These are phyloP conservation scores for Trichoderma atrobrunneum DNA, from an alignment of 2,329 filamentous ascomycete genomes.

Conservation along the genomic window DNA sequence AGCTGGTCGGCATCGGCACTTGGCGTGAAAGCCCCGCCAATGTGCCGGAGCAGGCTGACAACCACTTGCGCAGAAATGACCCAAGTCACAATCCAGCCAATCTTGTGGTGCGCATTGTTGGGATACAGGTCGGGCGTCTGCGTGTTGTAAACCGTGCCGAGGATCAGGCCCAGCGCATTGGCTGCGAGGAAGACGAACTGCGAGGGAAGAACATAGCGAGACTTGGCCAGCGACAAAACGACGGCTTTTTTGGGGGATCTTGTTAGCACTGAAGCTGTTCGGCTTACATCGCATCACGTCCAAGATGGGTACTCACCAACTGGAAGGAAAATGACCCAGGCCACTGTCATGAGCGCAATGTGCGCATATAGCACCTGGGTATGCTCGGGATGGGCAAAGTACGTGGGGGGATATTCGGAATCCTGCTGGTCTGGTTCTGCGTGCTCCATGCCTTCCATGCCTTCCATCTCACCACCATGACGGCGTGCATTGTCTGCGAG, in stretches of 20 bases:
- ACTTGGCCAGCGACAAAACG: constrained; percentile 80
- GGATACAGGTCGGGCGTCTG: constrained; percentile 83
- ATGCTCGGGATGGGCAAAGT: constrained; percentile 57
- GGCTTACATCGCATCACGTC: not conserved
- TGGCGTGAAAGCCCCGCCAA: constrained; percentile 37
- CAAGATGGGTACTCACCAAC: constrained; percentile 53
- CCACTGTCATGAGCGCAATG: constrained; percentile 65
- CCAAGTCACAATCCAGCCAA: constrained; percentile 81
- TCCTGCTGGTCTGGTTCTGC: constrained; percentile 21
- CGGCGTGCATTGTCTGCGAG: constrained; percentile 22
- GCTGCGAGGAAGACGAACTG: constrained; percentile 66
- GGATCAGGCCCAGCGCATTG: constrained; percentile 62
- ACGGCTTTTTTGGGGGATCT: constrained; percentile 53
- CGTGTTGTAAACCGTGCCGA: constrained; percentile 71
- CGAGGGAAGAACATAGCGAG: constrained; percentile 65
- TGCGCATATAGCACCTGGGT: constrained; percentile 63
- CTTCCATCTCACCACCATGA: constrained; percentile 18
- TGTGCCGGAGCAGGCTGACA: constrained; percentile 62
- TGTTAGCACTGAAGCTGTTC: not conserved
- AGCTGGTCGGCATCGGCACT: not conserved
- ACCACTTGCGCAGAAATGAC: constrained; percentile 67
- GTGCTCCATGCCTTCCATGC: not conserved
- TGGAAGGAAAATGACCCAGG: constrained; percentile 72
- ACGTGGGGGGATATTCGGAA: constrained; percentile 47
- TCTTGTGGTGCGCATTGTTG: constrained; percentile 82